Conservation (phyloP, 371 early-diverging fungal genomes). For the Neoconidiobolus thromboides region DNA sequence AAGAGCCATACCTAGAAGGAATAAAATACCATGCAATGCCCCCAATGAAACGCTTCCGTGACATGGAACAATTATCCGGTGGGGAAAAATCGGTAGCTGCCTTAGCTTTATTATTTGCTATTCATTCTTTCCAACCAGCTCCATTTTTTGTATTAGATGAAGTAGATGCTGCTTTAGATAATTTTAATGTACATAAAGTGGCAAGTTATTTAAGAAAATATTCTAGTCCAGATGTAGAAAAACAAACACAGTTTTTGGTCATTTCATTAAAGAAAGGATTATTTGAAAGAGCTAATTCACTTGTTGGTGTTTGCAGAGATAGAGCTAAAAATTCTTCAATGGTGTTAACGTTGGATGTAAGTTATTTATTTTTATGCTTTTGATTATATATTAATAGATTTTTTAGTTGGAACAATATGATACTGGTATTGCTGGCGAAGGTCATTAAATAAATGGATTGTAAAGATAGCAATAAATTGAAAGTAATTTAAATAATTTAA, state of each 20-base stretch:
- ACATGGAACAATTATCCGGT: slow-evolving; percentile 97
- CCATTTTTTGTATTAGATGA: slow-evolving; percentile 99
- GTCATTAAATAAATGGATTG: too few species aligned
- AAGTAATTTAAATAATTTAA: too few species aligned
- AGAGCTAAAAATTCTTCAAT: slow-evolving; percentile 62
- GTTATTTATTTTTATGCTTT: slow-evolving; percentile 1
- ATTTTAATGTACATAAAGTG: slow-evolving; percentile 86
- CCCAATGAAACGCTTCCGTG: slow-evolving; percentile 96
- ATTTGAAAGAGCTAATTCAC: slow-evolving; percentile 83
- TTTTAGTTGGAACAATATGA: slow-evolving; percentile 1
- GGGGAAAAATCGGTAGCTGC: slow-evolving; percentile 99
- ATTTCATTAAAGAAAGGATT: slow-evolving; percentile 92
- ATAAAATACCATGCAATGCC: slow-evolving; percentile 98
- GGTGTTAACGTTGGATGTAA: slow-evolving; percentile 60
- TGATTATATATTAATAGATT: neutral
- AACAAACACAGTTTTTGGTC: slow-evolving; percentile 87
- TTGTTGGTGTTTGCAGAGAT: slow-evolving; percentile 96
- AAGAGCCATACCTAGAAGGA: slow-evolving; percentile 90
- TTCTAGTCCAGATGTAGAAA: slow-evolving; percentile 19
- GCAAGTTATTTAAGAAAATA: slow-evolving; percentile 67
- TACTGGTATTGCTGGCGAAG: too few species aligned
- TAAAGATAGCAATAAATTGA: too few species aligned
- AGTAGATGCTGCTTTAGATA: slow-evolving; percentile 98
- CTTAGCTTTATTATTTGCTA: slow-evolving; percentile 91
- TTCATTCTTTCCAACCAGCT: slow-evolving; percentile 71